A percentile compares a stretch with the other conserved stretches of the same genome.
Conservation (phyloP, 352 stramenopile genomes). For the Peronospora farinosa region DNA sequence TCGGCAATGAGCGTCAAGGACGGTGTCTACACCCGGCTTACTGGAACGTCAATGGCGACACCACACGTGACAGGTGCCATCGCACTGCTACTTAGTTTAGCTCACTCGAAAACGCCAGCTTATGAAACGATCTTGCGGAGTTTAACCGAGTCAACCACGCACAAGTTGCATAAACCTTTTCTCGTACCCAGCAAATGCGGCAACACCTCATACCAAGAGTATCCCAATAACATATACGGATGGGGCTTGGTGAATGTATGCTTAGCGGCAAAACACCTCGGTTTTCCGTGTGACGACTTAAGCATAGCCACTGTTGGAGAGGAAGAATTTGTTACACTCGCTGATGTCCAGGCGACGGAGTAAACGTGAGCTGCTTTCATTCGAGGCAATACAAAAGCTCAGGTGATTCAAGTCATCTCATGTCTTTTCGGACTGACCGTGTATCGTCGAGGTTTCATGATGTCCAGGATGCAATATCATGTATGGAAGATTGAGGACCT, state of each 20-base stretch:
- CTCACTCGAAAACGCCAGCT: constrained; percentile 13
- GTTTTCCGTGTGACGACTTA: constrained; percentile 32
- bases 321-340: constrained; percentile 9
- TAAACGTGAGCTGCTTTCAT: constrained; percentile 9
- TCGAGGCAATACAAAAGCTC: background rate
- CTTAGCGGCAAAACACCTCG: constrained; percentile 33
- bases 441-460: no score
- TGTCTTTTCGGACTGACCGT: no score
- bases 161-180: constrained; percentile 55
- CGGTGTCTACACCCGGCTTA: constrained; percentile 50
- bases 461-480: no score
- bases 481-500: no score
- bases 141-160: constrained; percentile 35
- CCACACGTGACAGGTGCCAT: constrained; percentile 57
- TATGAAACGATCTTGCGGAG: constrained; percentile 34
- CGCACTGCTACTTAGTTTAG: constrained; percentile 47
- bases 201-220: constrained; percentile 55
- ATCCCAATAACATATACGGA: constrained; percentile 77
- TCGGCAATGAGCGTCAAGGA: constrained; percentile 58
- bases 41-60: constrained; percentile 73
- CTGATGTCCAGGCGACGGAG: constrained; percentile 16
- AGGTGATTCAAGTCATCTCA: background rate
- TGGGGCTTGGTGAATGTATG: constrained; percentile 56
- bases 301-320: background rate
- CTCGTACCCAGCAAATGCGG: constrained; percentile 58